Evolutionary conservation across 163 green algal species (phyloP), one percentile per base, ranked within the genome.

Genomic region (Chlamydomonas reinhardtii): DNA sequence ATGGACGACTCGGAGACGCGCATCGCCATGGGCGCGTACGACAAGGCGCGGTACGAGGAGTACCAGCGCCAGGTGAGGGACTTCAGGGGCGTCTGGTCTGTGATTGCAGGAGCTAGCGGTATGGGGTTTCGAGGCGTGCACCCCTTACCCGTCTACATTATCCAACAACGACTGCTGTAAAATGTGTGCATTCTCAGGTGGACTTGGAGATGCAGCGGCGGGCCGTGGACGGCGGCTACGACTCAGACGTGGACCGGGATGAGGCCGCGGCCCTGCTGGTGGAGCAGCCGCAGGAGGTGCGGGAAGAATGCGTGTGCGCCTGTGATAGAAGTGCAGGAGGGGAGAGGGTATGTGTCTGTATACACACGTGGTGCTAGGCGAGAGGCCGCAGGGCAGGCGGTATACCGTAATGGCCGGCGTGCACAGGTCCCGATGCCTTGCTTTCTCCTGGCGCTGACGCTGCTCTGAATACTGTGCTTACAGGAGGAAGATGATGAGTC

Each of bases 241-340:
- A 91, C 52, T 93, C 89, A 12, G 92, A 95, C 73, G 35, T 93
- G 62, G 92, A 95, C 61, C 77, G 81, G 1, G 89, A 94, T 65
- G 56, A 68, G 24, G 74, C 87, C 71, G 79, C 90, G 35, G 48
- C 35, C 39, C 4, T 83, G 76, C 64, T 86, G 80, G 78, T 85
- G 82, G 54, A 64, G 74, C 48, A 74, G 64, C 37, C 32, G 65
- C 34, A 80, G 61, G 48, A 72, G 79, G 68, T 78, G 68, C 34
- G 69, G n/a, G n/a, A n/a, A n/a, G n/a, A n/a, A n/a, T 22, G 62
- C 12, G 62, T 32, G 62, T 32, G 62, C 12, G 25, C 4, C 39
- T 48, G 61, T 29, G 61, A 25, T 9, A 15, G 59, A 3, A 5
- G 59, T 25, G 20, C 59, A 25, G 59, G 5, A 3, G 59, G 20